Conservation (phyloP, 257 asterid species). For the Solanum dulcamara region DNA sequence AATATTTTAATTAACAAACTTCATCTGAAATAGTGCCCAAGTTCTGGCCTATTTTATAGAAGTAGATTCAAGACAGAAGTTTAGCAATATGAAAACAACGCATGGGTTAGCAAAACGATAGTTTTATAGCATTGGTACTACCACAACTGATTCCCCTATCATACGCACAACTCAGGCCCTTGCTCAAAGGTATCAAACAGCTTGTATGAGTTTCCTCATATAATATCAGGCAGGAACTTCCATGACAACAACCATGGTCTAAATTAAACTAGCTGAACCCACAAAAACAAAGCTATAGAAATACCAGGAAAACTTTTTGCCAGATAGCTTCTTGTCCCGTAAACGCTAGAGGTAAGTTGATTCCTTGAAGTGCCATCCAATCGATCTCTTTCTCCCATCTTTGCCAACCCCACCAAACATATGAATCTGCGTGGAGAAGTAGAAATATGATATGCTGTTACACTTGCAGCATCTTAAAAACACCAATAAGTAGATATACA, state of each 20-base stretch:
- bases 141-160: neutral
- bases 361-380: conserved; percentile 98
- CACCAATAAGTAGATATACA: neutral
- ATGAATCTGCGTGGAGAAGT: conserved; percentile 56
- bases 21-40: neutral
- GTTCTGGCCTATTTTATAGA: neutral
- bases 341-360: conserved; percentile 86
- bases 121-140: neutral
- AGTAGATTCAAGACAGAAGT: neutral
- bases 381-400: conserved; percentile 99
- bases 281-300: neutral
- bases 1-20: neutral
- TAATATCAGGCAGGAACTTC: neutral
- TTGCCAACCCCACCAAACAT: conserved; percentile 99
- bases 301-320: conserved; percentile 88
- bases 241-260: neutral
- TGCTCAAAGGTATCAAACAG: neutral
- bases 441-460: conserved; percentile 9
- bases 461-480: conserved; percentile 4
- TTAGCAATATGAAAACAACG: neutral
- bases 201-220: neutral
- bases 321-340: conserved; percentile 94
- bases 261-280: neutral
- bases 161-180: neutral
- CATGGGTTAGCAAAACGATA: neutral